A percentile compares a stretch with the other conserved stretches of the same genome.
These are phyloP conservation scores for Syncephalastrum contaminatum DNA, from an alignment of 371 early-diverging fungal genomes.

Conservation along the genomic window DNA sequence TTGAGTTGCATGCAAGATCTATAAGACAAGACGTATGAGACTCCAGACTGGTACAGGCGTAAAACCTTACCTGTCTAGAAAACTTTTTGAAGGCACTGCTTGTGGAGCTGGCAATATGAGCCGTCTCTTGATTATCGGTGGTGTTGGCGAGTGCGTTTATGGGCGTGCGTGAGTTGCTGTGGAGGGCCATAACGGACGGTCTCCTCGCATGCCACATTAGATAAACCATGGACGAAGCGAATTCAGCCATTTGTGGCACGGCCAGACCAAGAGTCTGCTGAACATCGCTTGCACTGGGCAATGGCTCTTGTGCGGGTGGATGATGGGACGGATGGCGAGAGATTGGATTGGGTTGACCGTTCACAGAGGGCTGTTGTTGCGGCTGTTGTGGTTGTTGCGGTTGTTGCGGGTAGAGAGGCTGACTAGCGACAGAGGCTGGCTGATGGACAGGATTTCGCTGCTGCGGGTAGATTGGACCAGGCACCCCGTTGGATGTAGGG, in stretches of 20 bases:
- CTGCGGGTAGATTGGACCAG: conserved; percentile 22
- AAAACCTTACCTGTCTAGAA: conserved; percentile 13
- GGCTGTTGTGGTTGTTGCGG: conserved; percentile 13
- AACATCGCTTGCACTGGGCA: conserved; percentile 36
- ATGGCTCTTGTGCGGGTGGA: conserved; percentile 28
- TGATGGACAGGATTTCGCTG: conserved; percentile 7
- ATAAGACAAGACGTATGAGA: background rate
- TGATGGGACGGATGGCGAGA: background rate
- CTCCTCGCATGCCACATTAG: conserved; percentile 64
- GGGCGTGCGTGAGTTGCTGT: conserved; percentile 24
- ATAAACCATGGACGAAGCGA: conserved; percentile 66
- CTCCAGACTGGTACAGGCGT: background rate
- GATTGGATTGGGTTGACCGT: background rate
- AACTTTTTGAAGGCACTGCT: conserved; percentile 50
- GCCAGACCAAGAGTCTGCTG: conserved; percentile 29
- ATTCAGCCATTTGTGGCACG: conserved; percentile 58
- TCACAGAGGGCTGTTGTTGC: conserved; percentile 6
- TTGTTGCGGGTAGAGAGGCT: conserved; percentile 9
- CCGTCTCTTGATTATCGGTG: conserved; percentile 30
- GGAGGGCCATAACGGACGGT: conserved; percentile 47
- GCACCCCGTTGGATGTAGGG: conserved; percentile 11
- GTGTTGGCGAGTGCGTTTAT: conserved; percentile 1
- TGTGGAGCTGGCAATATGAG: conserved; percentile 45
- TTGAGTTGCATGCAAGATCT: conserved; percentile 61
- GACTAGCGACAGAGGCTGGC: background rate